Percentiles rank a stretch among this genome's conserved stretches.
phyloP scores from a whole-genome alignment of 768 basidiomycete species.

The Auricularia auricula-judae region DNA sequence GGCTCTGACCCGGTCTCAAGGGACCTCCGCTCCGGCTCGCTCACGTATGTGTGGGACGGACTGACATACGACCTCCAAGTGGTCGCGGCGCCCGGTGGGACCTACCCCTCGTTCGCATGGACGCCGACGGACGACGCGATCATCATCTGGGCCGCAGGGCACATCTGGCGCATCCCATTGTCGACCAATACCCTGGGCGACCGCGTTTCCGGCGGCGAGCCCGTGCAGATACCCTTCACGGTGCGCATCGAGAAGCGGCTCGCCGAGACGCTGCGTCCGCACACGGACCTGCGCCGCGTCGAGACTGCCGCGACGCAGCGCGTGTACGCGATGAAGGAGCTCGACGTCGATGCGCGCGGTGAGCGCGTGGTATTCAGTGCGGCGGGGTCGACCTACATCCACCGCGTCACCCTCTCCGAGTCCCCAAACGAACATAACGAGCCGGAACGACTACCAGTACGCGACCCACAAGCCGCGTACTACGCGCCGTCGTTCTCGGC shows the following conservation, averaged over 20 bases:
- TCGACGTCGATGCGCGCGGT: constrained; percentile 45
- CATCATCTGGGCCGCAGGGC: constrained; percentile 65
- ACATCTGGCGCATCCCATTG: constrained; percentile 54
- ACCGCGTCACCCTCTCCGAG: constrained; percentile 19
- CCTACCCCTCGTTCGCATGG: constrained; percentile 68
- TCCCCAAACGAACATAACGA: constrained; percentile 11
- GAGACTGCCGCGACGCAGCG: constrained; percentile 48
- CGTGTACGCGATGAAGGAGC: constrained; percentile 51
- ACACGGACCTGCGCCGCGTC: constrained; percentile 33
- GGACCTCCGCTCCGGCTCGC: constrained; percentile 54
- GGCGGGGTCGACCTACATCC: constrained; percentile 48
- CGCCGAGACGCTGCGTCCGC: constrained; percentile 43
- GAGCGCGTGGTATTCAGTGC: constrained; percentile 50
- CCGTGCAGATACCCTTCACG: constrained; percentile 42
- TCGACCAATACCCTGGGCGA: constrained; percentile 41
- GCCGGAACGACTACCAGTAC: constrained; percentile 30
- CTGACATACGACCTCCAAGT: constrained; percentile 54
- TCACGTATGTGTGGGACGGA: constrained; percentile 56
- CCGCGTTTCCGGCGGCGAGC: constrained; percentile 29
- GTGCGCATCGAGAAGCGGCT: constrained; percentile 55
- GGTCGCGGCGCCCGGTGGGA: constrained; percentile 68
- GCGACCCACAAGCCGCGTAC: constrained; percentile 38
- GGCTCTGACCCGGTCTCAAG: constrained; percentile 22
- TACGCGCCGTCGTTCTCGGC: constrained; percentile 57
- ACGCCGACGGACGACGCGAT: constrained; percentile 46